Percentiles rank a stretch among this genome's conserved stretches.
Evolutionary conservation across 2,329 filamentous ascomycete genomes (phyloP).

Genomic region (Paecilomyces sp.): DNA sequence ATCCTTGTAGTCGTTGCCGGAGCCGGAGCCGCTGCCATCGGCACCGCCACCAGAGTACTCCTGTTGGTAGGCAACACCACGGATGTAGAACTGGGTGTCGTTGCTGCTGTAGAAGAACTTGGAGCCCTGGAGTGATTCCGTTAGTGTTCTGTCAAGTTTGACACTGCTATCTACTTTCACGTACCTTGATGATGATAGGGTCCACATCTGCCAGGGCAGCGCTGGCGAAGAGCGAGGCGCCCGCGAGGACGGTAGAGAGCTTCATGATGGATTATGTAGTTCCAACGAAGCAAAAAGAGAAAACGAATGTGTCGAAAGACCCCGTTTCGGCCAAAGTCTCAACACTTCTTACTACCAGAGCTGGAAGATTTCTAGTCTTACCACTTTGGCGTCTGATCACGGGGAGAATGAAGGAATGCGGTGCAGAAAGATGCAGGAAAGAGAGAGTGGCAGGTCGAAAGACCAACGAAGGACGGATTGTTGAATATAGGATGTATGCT

Average conservation of each 20-base stretch:
- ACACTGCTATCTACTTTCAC: not conserved
- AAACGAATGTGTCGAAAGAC: not conserved
- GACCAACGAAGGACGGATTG: not conserved
- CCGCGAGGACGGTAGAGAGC: conserved; percentile 42
- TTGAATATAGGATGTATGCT: conserved; percentile 1
- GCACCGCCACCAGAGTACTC: conserved; percentile 38
- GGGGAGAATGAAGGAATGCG: not conserved
- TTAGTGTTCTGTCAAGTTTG: not conserved
- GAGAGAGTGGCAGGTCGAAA: not conserved
- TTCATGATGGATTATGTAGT: conserved; percentile 43
- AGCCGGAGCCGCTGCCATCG: conserved; percentile 32
- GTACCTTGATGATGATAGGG: conserved; percentile 57
- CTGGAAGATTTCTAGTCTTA: not conserved
- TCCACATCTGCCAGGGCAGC: conserved; percentile 49
- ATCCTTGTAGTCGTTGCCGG: conserved; percentile 59
- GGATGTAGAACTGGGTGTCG: conserved; percentile 74
- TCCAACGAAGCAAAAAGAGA: conserved; percentile 3
- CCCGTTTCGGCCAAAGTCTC: not conserved
- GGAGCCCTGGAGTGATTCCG: conserved; percentile 47
- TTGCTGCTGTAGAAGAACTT: conserved; percentile 89
- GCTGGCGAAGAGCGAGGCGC: conserved; percentile 46
- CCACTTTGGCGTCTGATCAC: not conserved
- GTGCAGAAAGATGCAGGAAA: not conserved
- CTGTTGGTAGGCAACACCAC: conserved; percentile 90
- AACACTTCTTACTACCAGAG: conserved; percentile 2